Conservation (phyloP, 805 yeast genomes). For the Schwanniomyces pseudopolymorphus region DNA sequence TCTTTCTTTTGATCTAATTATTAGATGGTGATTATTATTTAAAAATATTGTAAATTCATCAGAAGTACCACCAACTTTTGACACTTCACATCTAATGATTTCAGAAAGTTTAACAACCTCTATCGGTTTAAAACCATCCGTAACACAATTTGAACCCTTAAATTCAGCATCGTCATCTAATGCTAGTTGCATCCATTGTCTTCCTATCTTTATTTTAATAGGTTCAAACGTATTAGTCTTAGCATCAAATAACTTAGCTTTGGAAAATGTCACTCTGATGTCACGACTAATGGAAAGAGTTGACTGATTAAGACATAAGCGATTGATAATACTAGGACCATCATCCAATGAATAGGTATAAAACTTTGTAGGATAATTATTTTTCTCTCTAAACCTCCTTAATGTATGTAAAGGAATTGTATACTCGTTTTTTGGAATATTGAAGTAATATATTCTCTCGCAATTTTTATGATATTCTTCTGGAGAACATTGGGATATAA, state of each 20-base stretch:
- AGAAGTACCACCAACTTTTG: constrained; percentile 20
- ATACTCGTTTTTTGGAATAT: constrained; percentile 37
- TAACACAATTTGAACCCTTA: constrained; percentile 18
- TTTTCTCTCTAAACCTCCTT: constrained; percentile 15
- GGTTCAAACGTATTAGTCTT: constrained; percentile 53
- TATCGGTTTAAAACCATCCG: constrained; percentile 31
- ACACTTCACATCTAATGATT: constrained; percentile 35
- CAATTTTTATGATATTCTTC: constrained; percentile 53
- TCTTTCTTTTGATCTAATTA: constrained; percentile 34
- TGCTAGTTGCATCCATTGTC: constrained; percentile 61
- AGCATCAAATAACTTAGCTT: constrained; percentile 48
- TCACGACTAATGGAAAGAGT: constrained; percentile 37
- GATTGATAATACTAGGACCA: constrained; percentile 29
- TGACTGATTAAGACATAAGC: constrained; percentile 34
- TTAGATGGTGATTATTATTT: constrained; percentile 23
- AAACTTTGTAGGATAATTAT: constrained; percentile 16
- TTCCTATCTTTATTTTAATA: constrained; percentile 66
- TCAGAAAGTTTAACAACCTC: constrained; percentile 34
- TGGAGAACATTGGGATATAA: constrained; percentile 50
- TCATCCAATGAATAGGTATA: constrained; percentile 37
- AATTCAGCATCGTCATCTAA: constrained; percentile 20
- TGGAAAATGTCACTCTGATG: constrained; percentile 32
- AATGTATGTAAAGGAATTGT: constrained; percentile 21
- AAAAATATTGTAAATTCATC: constrained; percentile 38
- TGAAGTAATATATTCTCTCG: constrained; percentile 50